Evolutionary conservation across 2,329 filamentous ascomycete species (phyloP), one percentile per base, ranked within the genome.

Genomic region (Fusarium veterinarium): DNA sequence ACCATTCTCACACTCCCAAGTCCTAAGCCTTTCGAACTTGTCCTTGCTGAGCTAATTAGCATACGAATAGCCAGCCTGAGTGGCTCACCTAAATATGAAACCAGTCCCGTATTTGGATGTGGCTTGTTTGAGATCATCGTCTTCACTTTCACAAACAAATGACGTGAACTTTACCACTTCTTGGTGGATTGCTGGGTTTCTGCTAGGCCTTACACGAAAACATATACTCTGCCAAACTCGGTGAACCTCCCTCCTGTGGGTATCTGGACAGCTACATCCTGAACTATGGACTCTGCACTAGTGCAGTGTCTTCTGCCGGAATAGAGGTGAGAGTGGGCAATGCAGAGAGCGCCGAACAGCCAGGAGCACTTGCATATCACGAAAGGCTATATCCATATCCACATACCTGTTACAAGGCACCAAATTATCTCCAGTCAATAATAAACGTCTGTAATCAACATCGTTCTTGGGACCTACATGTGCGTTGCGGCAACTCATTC

Each of bases 21-120:
- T 46, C 49, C 60, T 49, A 46, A 69, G 45, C 42, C 53, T 59
- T 64, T 53, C n/a, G 58, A 56, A 64, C 37, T 56, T 60, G 38
- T 60, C 60, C 53, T 64, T 42, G 38, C 51, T 64, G 44, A 72
- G 58, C 67, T 58, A 56, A 56, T 64, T 58, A 56, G 57, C 52
- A 59, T 66, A 71, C 64, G 42, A 37, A 56, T 65, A 57, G 74
- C 63, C 61, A 60, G 66, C 61, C 61, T 59, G 60, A 64, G 44
- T 67, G 64, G 64, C 61, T 77, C 74, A 75, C 76, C 76, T 76
- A 77, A 78, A 77, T 46, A 68, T 77, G 76, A 78, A 77, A 77
- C 76, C 65, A 67, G 56, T 60, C 66, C 66, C 52, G 63, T 66
- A 53, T 64, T 69, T 67, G 67, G 55, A 59, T 64, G 64, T 60